These are phyloP conservation scores for Penicillium crustosum DNA, from an alignment of 2,329 filamentous ascomycete species.

Conservation along the genomic window DNA sequence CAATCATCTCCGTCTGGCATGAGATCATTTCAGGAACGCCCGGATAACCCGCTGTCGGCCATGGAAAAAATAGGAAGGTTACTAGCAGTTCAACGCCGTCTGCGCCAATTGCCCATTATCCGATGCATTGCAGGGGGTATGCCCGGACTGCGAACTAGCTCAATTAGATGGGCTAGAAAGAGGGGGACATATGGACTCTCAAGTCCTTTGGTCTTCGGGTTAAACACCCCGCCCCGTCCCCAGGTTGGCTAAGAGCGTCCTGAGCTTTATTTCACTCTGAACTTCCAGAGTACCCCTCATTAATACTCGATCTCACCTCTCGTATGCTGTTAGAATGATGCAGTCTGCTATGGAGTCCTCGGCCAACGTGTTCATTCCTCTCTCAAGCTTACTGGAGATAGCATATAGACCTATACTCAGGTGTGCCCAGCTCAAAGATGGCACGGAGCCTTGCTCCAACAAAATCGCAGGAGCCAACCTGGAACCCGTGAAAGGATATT, in stretches of 20 bases:
- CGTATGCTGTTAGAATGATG: not conserved
- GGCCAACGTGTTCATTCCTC: not conserved
- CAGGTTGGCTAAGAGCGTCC: not conserved
- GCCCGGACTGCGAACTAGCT: not conserved
- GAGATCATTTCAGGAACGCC: not conserved
- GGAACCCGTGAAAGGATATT: not conserved
- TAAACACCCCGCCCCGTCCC: not conserved
- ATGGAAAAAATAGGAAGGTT: not conserved
- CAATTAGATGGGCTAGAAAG: not conserved
- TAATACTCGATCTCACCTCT: not conserved
- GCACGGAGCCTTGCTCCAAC: not conserved
- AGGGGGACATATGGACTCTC: not conserved
- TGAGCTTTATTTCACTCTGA: not conserved
- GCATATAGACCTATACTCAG: not conserved
- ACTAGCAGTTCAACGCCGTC: not conserved
- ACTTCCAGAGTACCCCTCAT: not conserved
- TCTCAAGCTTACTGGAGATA: not conserved
- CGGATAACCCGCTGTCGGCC: not conserved
- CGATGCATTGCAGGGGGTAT: not conserved
- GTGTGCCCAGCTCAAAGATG: not conserved
- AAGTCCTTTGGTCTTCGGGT: not conserved
- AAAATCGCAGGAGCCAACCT: not conserved
- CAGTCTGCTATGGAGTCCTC: not conserved
- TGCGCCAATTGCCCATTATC: not conserved
- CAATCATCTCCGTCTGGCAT: not conserved